Percentiles rank a stretch among this genome's conserved stretches.
Conservation (phyloP, 495 filamentous ascomycete species). For the Podospora tetraspora region DNA sequence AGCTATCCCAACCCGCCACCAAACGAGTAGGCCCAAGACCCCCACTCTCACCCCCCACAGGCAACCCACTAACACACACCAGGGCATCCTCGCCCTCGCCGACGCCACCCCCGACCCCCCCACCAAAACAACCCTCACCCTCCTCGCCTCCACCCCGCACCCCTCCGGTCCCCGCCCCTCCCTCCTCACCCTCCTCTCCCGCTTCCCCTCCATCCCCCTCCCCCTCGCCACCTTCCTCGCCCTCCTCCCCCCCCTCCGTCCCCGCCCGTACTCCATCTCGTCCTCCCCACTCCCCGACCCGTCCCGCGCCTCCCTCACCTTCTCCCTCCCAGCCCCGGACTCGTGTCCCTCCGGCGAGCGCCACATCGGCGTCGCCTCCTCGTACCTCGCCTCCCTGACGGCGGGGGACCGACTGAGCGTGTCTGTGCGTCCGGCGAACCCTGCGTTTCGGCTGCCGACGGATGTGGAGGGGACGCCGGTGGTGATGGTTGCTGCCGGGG, state of each 20-base stretch:
- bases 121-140: conserved; percentile 39
- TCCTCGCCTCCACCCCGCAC: conserved; percentile 40
- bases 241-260: conserved; percentile 59
- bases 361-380: conserved; percentile 55
- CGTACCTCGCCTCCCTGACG: conserved; percentile 54
- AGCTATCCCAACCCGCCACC: conserved; percentile 65
- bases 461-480: conserved; percentile 58
- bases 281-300: conserved; percentile 62
- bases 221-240: conserved; percentile 44
- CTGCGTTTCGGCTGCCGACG: conserved; percentile 61
- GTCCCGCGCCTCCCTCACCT: conserved; percentile 58
- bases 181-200: conserved; percentile 57
- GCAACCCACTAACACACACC: not conserved
- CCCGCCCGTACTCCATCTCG: conserved; percentile 75
- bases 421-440: conserved; percentile 52
- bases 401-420: conserved; percentile 59
- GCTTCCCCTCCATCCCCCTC: conserved; percentile 25
- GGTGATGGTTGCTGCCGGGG: conserved; percentile 55
- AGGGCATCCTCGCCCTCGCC: conserved; percentile 45
- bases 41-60: not conserved
- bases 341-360: conserved; percentile 47
- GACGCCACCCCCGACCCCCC: conserved; percentile 37
- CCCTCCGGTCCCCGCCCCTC: conserved; percentile 49
- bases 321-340: conserved; percentile 52
- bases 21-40: conserved; percentile 38